Conservation (phyloP, 2,329 filamentous ascomycete genomes). For the Ophiocordyceps polyrhachis-furcata region DNA sequence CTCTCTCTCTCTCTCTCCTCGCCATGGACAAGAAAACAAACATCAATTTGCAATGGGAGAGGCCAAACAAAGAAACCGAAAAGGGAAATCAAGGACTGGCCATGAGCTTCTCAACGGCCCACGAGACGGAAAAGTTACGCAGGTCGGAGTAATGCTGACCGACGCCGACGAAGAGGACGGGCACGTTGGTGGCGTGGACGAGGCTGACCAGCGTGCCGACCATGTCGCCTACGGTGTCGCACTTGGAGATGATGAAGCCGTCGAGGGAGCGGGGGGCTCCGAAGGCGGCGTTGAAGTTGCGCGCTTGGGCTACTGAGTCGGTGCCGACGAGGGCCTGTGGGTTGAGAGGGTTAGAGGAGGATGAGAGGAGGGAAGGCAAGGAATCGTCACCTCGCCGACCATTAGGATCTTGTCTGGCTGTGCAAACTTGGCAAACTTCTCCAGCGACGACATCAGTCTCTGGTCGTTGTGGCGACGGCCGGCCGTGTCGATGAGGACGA, state of each 20-base stretch:
- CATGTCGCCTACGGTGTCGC: slow-evolving; percentile 99
- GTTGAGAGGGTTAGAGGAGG: neutral
- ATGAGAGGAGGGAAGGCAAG: neutral
- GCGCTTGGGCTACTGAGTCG: slow-evolving; percentile 84
- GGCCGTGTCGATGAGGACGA: slow-evolving; percentile 92
- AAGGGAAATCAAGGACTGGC: slow-evolving; percentile 7
- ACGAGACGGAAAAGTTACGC: slow-evolving; percentile 49
- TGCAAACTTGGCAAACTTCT: slow-evolving; percentile 94
- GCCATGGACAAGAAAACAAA: neutral
- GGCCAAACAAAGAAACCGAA: neutral
- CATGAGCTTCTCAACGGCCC: slow-evolving; percentile 49
- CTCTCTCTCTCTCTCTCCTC: too few species aligned
- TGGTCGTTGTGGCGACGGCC: slow-evolving; percentile 90
- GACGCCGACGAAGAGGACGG: slow-evolving; percentile 75
- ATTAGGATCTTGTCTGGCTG: slow-evolving; percentile 97
- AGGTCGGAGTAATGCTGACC: slow-evolving; percentile 52
- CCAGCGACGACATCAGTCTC: slow-evolving; percentile 85
- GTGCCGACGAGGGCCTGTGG: slow-evolving; percentile 70
- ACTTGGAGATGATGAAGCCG: slow-evolving; percentile 97
- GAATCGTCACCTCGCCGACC: slow-evolving; percentile 41
- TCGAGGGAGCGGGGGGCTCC: slow-evolving; percentile 65
- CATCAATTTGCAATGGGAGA: too few species aligned
- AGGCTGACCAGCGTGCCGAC: slow-evolving; percentile 89
- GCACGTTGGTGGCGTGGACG: slow-evolving; percentile 92
- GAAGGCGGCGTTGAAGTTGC: slow-evolving; percentile 91